phyloP scores from a whole-genome alignment of 208 protist genomes.

The Acanthamoeba rhysodes region DNA sequence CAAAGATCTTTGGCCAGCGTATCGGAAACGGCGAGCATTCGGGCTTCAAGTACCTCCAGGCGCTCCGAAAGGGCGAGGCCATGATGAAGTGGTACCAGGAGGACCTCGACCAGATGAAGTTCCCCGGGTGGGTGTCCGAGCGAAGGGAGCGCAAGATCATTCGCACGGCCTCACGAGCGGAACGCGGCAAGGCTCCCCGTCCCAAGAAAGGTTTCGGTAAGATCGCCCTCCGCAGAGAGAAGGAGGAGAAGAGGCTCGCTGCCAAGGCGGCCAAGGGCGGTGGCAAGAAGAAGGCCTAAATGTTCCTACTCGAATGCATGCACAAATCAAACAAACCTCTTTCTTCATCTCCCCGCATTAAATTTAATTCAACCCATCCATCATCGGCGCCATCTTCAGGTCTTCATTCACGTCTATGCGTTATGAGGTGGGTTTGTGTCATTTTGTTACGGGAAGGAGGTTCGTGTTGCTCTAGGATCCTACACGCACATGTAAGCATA shows the following conservation, averaged over 20 bases:
- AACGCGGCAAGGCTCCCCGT: conserved; percentile 48
- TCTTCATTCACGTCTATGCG: too few relatives aligned
- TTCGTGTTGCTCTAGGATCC: neutral
- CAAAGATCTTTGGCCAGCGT: conserved; percentile 44
- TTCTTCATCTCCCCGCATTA: too few relatives aligned
- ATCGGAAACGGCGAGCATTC: conserved; percentile 16
- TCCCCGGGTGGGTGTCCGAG: conserved; percentile 11
- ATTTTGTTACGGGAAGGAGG: too few relatives aligned
- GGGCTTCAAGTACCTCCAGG: conserved; percentile 10
- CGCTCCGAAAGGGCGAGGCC: conserved; percentile 25
- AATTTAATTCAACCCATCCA: too few relatives aligned
- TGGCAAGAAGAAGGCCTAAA: conserved; percentile 64
- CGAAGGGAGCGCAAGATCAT: neutral
- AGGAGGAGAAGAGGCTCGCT: conserved; percentile 70
- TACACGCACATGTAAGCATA: neutral
- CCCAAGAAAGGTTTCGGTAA: conserved; percentile 69
- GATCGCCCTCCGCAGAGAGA: conserved; percentile 45
- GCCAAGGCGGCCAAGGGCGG: conserved; percentile 64
- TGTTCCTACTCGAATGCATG: too few relatives aligned
- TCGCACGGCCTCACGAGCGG: neutral
- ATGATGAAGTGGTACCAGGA: conserved; percentile 61
- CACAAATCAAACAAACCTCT: neutral
- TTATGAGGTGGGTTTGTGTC: too few relatives aligned
- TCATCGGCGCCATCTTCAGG: too few relatives aligned
- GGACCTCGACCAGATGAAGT: conserved; percentile 52